These are phyloP conservation scores for Eucalyptus coolabah DNA, from an alignment of 345 rosid genomes.

Conservation along the genomic window DNA sequence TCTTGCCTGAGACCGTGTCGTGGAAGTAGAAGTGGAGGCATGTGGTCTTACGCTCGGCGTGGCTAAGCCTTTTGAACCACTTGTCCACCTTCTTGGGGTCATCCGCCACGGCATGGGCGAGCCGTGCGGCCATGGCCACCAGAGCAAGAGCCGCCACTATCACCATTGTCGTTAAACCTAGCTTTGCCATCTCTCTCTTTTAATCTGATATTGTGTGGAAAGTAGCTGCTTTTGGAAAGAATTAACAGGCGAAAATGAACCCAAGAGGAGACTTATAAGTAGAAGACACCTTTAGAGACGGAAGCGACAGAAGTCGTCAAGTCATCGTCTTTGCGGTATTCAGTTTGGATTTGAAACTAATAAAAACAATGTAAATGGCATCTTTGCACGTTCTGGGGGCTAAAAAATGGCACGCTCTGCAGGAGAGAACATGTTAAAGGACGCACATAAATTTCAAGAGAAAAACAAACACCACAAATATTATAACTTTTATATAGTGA, in stretches of 20 bases:
- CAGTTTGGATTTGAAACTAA: neutral
- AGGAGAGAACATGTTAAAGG: neutral
- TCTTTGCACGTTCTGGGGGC: neutral
- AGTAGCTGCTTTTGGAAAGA: neutral
- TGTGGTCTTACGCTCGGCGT: constrained; percentile 27
- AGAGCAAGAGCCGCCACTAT: neutral
- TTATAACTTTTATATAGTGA: neutral
- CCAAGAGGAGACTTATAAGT: neutral
- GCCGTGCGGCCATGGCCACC: neutral
- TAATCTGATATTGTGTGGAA: neutral
- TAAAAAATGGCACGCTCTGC: neutral
- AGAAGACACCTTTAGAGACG: neutral
- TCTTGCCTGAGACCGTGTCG: constrained; percentile 41
- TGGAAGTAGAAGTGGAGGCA: constrained; percentile 72
- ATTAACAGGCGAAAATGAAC: neutral
- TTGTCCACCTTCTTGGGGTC: neutral
- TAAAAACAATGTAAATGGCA: neutral
- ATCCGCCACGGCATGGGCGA: neutral
- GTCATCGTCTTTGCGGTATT: neutral
- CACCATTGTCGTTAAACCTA: neutral
- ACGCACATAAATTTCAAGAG: neutral
- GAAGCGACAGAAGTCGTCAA: neutral
- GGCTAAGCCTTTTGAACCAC: neutral
- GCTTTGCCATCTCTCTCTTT: neutral
- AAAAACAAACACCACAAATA: neutral